A percentile compares a stretch with the other conserved stretches of the same genome.
Conservation (phyloP, 345 rosid species). For the Atalantia buxifolia region DNA sequence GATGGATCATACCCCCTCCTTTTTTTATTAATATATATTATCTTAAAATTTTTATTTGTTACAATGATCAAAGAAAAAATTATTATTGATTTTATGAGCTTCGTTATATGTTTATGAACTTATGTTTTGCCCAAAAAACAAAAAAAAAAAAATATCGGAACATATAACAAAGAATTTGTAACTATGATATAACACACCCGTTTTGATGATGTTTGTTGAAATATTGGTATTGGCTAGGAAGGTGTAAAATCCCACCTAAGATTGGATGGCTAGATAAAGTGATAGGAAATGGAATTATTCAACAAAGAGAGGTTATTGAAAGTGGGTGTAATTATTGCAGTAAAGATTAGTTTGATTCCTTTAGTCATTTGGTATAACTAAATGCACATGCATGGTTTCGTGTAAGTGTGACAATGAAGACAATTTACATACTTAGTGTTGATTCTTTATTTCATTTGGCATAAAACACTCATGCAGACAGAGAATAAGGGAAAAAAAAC, state of each 20-base stretch:
- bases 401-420: conserved; percentile 15
- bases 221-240: conserved; percentile 15
- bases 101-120: too few relatives aligned
- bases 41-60: too few relatives aligned
- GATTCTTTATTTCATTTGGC: neutral
- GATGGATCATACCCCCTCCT: neutral
- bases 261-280: neutral
- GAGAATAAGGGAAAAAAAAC: neutral
- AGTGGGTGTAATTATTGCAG: conserved; percentile 36
- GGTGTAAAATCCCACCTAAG: conserved; percentile 30
- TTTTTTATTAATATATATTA: too few relatives aligned
- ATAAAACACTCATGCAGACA: neutral
- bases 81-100: too few relatives aligned
- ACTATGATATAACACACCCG: neutral
- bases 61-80: too few relatives aligned
- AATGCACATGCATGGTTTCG: conserved; percentile 46
- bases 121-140: too few relatives aligned
- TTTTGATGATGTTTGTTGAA: conserved; percentile 9
- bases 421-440: conserved; percentile 7
- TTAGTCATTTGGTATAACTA: conserved; percentile 40
- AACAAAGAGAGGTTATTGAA: conserved; percentile 7
- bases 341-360: conserved; percentile 18
- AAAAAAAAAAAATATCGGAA: too few relatives aligned
- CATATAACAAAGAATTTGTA: too few relatives aligned
- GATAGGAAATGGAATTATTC: conserved; percentile 14